Evolutionary conservation across 805 yeast species (phyloP), one percentile per base, ranked within the genome.

Genomic region (Geotrichum ghanense): DNA sequence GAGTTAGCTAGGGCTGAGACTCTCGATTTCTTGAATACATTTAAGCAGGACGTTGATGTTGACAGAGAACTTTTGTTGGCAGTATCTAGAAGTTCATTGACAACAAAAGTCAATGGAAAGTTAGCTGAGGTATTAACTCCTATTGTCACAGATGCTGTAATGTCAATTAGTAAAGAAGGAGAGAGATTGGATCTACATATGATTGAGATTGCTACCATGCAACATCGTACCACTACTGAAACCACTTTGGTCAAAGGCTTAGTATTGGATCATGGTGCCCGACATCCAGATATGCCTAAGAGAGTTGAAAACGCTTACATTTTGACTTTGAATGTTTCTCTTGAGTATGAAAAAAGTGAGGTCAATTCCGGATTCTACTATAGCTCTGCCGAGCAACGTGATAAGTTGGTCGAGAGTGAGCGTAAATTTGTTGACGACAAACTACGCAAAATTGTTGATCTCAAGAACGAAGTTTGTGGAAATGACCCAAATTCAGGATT

Each of bases 271-370:
- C 98, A 92, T 64, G 98, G 98, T 55, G 97, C 96, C 16, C 79
- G 98, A 64, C 98, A 92, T 71, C 98, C 98, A 42, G 98, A 92
- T 66, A 92, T 92, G 98, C 98, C 98, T 49, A 83, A 80, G 54
- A 69, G 79, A 47, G 81, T 92, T 17, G 75, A 77, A 53, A 86
- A 92, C 63, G 96, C 96, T 1, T 71, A 77, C 58, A 79, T 92
- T 26, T 73, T 92, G 61, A 92, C 86, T 46, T 74, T 92, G 57
- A 92, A 92, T 64, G 98, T 92, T 41, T 85, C 95, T 3, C 71
- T 92, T 56, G 98, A 92, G 67, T 92, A 92, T 65, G 98, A 92
- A 63, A 92, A 92, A 71, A 87, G 96, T 40, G 98, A 92, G 70
- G 96, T 92, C 45, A 92, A 92, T 68, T 84, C 95, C 2, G 89